Conservation (phyloP, 2,329 filamentous ascomycete species). For the Colletotrichum sp. region DNA sequence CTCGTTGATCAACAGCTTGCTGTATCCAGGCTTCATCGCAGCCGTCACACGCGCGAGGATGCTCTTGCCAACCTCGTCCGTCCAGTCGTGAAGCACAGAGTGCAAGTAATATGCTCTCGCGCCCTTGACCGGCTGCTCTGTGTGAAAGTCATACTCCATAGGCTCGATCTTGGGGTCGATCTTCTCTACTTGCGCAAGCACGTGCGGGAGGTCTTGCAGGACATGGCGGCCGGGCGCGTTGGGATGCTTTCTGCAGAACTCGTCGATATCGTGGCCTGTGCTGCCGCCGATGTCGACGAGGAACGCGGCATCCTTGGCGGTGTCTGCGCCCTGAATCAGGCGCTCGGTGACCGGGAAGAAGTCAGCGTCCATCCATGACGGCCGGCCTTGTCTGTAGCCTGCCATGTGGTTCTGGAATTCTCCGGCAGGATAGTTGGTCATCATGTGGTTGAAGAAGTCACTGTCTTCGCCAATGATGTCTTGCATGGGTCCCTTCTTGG, state of each 20-base stretch:
- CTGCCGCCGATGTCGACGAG: constrained; percentile 29
- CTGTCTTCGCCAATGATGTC: neutral
- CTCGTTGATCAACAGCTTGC: constrained; percentile 22
- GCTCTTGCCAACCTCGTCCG: constrained; percentile 12
- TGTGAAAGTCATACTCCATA: constrained; percentile 31
- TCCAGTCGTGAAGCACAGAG: constrained; percentile 23
- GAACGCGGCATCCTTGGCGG: neutral
- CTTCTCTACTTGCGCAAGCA: constrained; percentile 26
- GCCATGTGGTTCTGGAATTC: constrained; percentile 7
- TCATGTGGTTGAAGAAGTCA: constrained; percentile 11
- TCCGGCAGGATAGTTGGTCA: neutral
- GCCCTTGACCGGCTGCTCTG: neutral
- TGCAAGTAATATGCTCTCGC: constrained; percentile 21
- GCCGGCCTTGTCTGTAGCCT: neutral
- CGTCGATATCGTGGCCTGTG: constrained; percentile 26
- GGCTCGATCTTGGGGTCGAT: constrained; percentile 22
- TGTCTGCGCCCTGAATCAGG: constrained; percentile 26
- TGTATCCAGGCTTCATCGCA: constrained; percentile 21
- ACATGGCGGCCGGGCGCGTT: constrained; percentile 23
- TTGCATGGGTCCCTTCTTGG: neutral
- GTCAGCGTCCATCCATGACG: constrained; percentile 10
- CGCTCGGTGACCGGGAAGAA: constrained; percentile 27
- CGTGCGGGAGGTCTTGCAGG: constrained; percentile 27
- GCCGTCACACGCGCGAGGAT: constrained; percentile 17
- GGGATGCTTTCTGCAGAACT: constrained; percentile 24